Base-by-base conservation (phyloP, 352 stramenopile genomes). In the Elongisporangium prolatum region DNA sequence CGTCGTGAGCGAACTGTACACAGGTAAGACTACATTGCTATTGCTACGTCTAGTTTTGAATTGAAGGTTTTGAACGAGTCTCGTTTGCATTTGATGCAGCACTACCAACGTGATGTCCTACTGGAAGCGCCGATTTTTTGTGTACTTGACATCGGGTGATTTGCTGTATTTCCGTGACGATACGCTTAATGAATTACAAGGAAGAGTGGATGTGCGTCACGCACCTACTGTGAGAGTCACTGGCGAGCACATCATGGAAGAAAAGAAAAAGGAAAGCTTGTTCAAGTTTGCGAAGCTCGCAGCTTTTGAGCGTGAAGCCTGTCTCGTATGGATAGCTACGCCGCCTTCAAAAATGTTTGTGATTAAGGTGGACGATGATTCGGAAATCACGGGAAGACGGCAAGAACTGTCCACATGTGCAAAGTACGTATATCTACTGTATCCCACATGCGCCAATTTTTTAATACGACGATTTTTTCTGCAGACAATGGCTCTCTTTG, bases 311-410 rank as follows among this genome's bases (percentile, higher is more conserved):
- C 69, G 75, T 3, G 81, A 89, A 52, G 79, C 68, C 7, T 91
- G 81, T 53, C 65, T 93, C 20, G 75, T 93, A 18, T 93, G 84
- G 84, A 93, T 93, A 51, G 84, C 84, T 8, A 91, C 80, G 7
- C 84, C 84, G 25, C 84, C 84, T 10, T 93, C 84, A 5, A 93
- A 93, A 44, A 88, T 91, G 81, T 93, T 92, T 56, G 80, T 92
- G 25, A 44, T 92, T 21, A 92, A 87, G 60, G 64, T 92, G 2
- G 74, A 89, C 63, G 80, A 92, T 14, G 78, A 87, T 21, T 67
- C 80, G 13, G 82, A 89, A 61, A 61, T 72, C 18, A 68, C 67
- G 34, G 55, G 53, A 25, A 55, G 53, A 8, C 65, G 64, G 3
- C 68, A 72, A n/a, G 80, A 92, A 61, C 68, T 90, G 18, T 85